Conservation (phyloP, 306 rosid species). For the Trifolium repens region DNA sequence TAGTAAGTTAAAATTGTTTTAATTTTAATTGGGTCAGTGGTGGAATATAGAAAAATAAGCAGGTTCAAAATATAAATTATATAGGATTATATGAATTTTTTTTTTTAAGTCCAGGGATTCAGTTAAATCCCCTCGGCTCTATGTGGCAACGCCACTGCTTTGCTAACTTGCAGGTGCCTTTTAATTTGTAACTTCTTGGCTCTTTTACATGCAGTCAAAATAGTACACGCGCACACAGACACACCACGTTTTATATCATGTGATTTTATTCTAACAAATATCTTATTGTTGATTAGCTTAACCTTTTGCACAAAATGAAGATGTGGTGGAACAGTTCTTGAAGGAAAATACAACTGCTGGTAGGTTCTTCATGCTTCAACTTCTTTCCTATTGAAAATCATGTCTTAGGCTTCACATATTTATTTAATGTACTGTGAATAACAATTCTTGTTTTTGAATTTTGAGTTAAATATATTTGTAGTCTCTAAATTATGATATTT, state of each 20-base stretch:
- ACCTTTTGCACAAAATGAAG: conserved; percentile 86
- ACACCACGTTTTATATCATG: not conserved
- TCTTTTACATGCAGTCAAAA: too few species aligned
- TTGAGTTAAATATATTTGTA: not conserved
- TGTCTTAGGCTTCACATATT: not conserved
- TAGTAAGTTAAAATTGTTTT: too few species aligned
- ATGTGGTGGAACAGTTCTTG: conserved; percentile 78
- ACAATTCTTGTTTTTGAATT: not conserved
- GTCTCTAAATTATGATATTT: not conserved
- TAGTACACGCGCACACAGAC: too few species aligned
- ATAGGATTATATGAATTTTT: too few species aligned
- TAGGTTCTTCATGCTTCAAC: conserved; percentile 41
- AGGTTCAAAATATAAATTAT: too few species aligned
- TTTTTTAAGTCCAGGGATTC: too few species aligned
- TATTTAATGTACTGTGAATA: conserved; percentile 1
- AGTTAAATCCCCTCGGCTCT: too few species aligned
- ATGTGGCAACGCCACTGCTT: too few species aligned
- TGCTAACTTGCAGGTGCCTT: conserved; percentile 76
- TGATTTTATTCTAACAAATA: conserved; percentile 20
- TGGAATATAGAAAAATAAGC: too few species aligned
- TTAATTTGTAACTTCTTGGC: not conserved
- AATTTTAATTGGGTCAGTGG: too few species aligned
- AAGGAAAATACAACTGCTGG: conserved; percentile 74
- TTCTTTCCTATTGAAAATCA: not conserved
- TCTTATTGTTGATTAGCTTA: conserved; percentile 54